phyloP scores from a whole-genome alignment of 2,329 filamentous ascomycete species.

The Paraphoma chrysanthemicola region DNA sequence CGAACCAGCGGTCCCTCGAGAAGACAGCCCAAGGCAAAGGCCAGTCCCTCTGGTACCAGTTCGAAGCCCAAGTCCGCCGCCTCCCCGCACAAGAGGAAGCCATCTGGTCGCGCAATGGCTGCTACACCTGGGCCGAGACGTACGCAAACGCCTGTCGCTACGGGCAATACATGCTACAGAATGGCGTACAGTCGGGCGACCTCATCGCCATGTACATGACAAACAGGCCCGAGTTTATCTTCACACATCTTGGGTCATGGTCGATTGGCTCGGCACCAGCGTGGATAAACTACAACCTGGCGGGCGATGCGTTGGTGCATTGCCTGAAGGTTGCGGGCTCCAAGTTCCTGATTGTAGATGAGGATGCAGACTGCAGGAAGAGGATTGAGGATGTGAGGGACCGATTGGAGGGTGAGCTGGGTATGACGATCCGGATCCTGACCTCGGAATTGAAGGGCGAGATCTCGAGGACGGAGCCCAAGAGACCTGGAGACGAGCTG shows the following conservation, averaged over 20 bases:
- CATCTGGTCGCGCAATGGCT: conserved; percentile 71
- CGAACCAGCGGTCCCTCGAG: conserved; percentile 54
- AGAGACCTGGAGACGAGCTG: conserved; percentile 63
- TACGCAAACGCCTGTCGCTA: conserved; percentile 51
- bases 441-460: conserved; percentile 57
- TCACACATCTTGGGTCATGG: conserved; percentile 70
- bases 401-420: conserved; percentile 61
- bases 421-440: conserved; percentile 64
- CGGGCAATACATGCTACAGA: conserved; percentile 42
- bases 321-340: conserved; percentile 67
- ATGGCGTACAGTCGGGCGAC: conserved; percentile 65
- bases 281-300: conserved; percentile 74
- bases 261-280: conserved; percentile 73
- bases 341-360: conserved; percentile 55
- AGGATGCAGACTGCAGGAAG: conserved; percentile 57
- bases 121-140: conserved; percentile 49
- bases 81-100: conserved; percentile 60
- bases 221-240: conserved; percentile 72
- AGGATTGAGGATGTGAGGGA: conserved; percentile 62
- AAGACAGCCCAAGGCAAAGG: conserved; percentile 57
- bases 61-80: conserved; percentile 63
- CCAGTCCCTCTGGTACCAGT: conserved; percentile 69
- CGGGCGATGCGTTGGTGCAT: conserved; percentile 69
- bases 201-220: conserved; percentile 71
- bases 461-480: conserved; percentile 56